Conservation (phyloP, 2,329 filamentous ascomycete genomes). For the Hymenoscyphus albidus region DNA sequence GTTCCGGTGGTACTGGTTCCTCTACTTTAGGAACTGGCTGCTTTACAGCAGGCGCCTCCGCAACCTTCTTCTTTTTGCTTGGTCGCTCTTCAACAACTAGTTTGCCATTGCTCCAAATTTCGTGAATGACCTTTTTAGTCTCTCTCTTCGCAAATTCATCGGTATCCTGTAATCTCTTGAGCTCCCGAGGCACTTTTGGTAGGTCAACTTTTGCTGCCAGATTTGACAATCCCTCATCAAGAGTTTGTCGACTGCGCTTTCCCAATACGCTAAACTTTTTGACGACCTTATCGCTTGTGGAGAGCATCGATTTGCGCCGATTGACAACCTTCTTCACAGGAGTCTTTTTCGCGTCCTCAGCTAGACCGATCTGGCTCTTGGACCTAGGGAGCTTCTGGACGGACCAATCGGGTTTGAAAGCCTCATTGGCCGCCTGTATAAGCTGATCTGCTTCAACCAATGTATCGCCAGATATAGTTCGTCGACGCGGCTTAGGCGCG, state of each 20-base stretch:
- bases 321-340: conserved; percentile 30
- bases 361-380: conserved; percentile 27
- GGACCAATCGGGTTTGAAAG: conserved; percentile 45
- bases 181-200: conserved; percentile 48
- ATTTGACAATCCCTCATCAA: conserved; percentile 42
- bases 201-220: conserved; percentile 34
- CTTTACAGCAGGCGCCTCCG: conserved; percentile 30
- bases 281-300: conserved; percentile 43
- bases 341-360: conserved; percentile 31
- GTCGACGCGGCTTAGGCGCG: conserved; percentile 36
- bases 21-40: conserved; percentile 10
- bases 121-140: conserved; percentile 52
- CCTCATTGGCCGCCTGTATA: conserved; percentile 43
- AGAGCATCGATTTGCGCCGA: conserved; percentile 41
- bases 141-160: conserved; percentile 60
- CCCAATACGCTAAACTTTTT: conserved; percentile 51
- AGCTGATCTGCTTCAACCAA: conserved; percentile 29
- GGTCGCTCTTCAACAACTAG: conserved; percentile 44
- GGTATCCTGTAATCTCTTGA: conserved; percentile 57
- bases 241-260: conserved; percentile 56
- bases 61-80: conserved; percentile 34
- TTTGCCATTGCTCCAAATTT: conserved; percentile 64
- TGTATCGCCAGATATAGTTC: conserved; percentile 43
- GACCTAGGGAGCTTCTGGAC: conserved; percentile 38
- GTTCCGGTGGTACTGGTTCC: conserved; percentile 17